Conservation (phyloP, 202 grass and related monocot species). For the Eragrostis tef region DNA sequence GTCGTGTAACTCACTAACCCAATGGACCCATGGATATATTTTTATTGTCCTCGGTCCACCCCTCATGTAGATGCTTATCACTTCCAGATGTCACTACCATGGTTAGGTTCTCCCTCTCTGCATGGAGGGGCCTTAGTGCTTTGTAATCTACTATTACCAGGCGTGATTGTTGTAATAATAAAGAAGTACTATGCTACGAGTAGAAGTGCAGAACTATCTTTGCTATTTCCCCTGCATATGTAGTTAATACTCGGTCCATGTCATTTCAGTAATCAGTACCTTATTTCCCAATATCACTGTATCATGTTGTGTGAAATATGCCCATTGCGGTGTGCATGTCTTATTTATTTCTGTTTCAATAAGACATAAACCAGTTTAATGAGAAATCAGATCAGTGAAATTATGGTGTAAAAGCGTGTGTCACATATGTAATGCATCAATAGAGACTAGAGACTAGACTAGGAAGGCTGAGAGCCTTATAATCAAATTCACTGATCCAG, state of each 20-base stretch:
- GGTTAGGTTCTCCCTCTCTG: slow-evolving; percentile 65
- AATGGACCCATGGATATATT: slow-evolving; percentile 71
- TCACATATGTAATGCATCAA: slow-evolving; percentile 21
- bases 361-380: slow-evolving; percentile 1
- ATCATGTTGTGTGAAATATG: slow-evolving; percentile 49
- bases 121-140: slow-evolving; percentile 54
- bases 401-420: slow-evolving; percentile 11
- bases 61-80: slow-evolving; percentile 69
- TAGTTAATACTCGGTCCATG: slow-evolving; percentile 53
- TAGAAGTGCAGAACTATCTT: slow-evolving; percentile 59
- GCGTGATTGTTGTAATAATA: slow-evolving; percentile 85
- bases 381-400: slow-evolving; percentile 1
- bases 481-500: background rate
- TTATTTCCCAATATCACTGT: slow-evolving; percentile 41
- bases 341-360: slow-evolving; percentile 10
- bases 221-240: slow-evolving; percentile 42
- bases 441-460: background rate
- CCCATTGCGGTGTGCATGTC: slow-evolving; percentile 34
- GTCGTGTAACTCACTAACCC: slow-evolving; percentile 48
- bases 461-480: background rate
- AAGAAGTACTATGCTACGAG: slow-evolving; percentile 56
- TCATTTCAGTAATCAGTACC: slow-evolving; percentile 41
- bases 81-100: slow-evolving; percentile 68
- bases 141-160: slow-evolving; percentile 70
- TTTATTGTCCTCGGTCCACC: slow-evolving; percentile 78